Evolutionary conservation across 148 eudicot species (phyloP), one percentile per base, ranked within the genome.

Genomic region (Rhododendron henanense): DNA sequence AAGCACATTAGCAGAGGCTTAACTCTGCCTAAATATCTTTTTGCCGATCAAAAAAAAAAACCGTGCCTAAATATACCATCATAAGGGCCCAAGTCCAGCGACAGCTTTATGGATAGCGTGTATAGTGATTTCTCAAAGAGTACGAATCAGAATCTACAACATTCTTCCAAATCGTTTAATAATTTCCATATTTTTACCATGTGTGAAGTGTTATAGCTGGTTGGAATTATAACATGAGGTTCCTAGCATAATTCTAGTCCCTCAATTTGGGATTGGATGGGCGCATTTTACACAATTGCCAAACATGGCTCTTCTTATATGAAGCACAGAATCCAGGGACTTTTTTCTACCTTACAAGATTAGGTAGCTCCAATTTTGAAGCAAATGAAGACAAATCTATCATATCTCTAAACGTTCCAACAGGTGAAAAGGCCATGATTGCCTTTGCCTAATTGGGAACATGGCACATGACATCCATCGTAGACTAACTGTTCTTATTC

Each of bases 301-400:
- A 74, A 86, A 84, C 37, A 69, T 77, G 50, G 84, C 69, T 84
- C 84, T 84, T 47, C 73, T 31, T 63, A 31, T 79, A 79, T 86
- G 80, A 91, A 85, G 90, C 88, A 87, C 90, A 86, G 85, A 90
- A 90, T 90, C 88, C 86, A 50, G 39, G 48, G 61, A 45, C 82
- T 57, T 59, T 79, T 82, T 86, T 83, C 45, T 50, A 25, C 41
- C 84, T 69, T 73, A 81, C 65, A 85, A 77, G 53, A 55, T 85
- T 65, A 79, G 79, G 76, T 33, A 33, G 8, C 41, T 77, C 75
- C 4, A 48, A 35, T 45, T 50, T 44, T 79, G 19, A 35, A 16
- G 21, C 8, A 41, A 84, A 33, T 8, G 45, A 81, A 51, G 85
- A 51, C 69, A 84, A 75, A 23, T 53, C 69, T 51, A 28, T 53